These are phyloP conservation scores for Syzygium oleosum DNA, from an alignment of 345 rosid genomes.

Conservation along the genomic window DNA sequence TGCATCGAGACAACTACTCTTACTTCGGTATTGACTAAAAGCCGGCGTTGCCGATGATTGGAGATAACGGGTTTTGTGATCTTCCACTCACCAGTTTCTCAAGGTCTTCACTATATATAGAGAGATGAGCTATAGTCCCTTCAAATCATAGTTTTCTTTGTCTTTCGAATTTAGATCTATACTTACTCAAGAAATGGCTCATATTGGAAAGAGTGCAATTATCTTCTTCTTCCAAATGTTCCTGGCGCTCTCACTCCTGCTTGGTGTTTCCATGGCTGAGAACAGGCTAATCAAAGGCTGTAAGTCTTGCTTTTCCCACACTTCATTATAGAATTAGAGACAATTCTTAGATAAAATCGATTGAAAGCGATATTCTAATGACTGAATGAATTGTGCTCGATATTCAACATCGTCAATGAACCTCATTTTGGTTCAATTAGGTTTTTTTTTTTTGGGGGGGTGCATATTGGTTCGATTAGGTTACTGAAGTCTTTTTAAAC, in stretches of 20 bases:
- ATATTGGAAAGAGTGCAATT: neutral
- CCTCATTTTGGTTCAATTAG: neutral
- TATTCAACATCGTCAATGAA: neutral
- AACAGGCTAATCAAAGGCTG: neutral
- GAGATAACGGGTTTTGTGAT: neutral
- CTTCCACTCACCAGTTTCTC: neutral
- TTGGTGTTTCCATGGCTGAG: conserved; percentile 2
- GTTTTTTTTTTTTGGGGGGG: too few relatives aligned
- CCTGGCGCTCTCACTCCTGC: conserved; percentile 7
- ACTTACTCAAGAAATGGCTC: neutral
- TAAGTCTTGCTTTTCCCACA: neutral
- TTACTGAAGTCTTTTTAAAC: neutral
- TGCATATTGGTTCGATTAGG: neutral
- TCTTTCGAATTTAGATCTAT: neutral
- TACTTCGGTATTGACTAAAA: neutral
- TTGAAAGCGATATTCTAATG: neutral
- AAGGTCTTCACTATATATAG: neutral
- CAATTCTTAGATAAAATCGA: neutral
- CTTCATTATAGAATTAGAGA: neutral
- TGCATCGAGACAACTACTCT: neutral
- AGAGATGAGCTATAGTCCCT: neutral
- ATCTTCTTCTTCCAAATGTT: conserved; percentile 2
- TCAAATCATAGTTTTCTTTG: neutral
- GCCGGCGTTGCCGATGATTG: neutral
- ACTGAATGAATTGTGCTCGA: neutral